phyloP scores from a whole-genome alignment of 1,139 yeast species.

The Lodderomyces orthopsilosis region DNA sequence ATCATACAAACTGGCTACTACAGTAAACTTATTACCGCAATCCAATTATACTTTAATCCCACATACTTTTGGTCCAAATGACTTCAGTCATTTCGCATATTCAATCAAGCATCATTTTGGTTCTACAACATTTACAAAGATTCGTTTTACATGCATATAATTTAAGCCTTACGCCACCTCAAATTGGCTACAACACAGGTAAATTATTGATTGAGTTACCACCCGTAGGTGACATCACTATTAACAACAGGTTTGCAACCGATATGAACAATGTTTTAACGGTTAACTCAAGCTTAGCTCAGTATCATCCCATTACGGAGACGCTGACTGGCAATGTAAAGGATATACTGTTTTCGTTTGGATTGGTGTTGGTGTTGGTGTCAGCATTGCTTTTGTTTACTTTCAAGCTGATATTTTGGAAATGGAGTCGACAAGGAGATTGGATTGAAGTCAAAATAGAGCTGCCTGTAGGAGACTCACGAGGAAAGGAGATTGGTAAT shows the following conservation, averaged over 20 bases:
- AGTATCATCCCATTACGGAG: too few relatives aligned
- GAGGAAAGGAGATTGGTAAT: not conserved
- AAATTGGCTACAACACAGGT: not conserved
- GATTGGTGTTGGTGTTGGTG: not conserved
- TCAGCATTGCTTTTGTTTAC: not conserved
- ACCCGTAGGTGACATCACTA: not conserved
- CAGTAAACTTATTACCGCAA: too few relatives aligned
- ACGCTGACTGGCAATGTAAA: not conserved
- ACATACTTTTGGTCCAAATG: not conserved
- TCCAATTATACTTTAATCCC: too few relatives aligned
- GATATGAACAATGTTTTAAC: too few relatives aligned
- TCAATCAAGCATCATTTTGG: not conserved
- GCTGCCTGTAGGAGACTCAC: not conserved
- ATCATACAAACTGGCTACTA: too few relatives aligned
- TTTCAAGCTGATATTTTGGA: not conserved
- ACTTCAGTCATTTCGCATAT: not conserved
- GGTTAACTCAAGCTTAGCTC: too few relatives aligned
- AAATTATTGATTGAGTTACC: not conserved
- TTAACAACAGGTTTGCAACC: not conserved
- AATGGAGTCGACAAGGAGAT: not conserved
- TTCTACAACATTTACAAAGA: not conserved
- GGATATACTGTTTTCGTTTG: not conserved
- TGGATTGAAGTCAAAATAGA: not conserved
- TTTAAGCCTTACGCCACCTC: not conserved
- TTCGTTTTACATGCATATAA: not conserved